Evolutionary conservation across 768 basidiomycete genomes (phyloP).

Genomic region (Pisolithus albus): DNA sequence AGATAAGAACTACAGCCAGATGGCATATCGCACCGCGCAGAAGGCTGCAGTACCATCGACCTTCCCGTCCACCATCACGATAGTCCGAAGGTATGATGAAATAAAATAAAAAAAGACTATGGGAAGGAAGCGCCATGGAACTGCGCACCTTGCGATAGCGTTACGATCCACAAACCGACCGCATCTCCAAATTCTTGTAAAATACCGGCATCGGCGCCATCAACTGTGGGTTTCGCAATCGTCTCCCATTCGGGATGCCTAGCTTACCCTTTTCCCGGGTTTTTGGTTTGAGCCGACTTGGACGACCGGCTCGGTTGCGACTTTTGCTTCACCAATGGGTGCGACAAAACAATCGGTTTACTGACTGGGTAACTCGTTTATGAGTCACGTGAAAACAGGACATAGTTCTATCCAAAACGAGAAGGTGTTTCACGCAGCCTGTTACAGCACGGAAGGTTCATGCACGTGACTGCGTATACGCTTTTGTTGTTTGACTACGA

Average conservation of each 20-base stretch:
- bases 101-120: slow-evolving; percentile 1
- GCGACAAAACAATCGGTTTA: slow-evolving; percentile 16
- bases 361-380: not conserved
- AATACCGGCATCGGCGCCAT: slow-evolving; percentile 40
- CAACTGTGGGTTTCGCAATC: slow-evolving; percentile 51
- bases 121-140: not conserved
- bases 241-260: slow-evolving; percentile 39
- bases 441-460: no score
- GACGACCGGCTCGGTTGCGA: slow-evolving; percentile 27
- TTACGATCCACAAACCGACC: slow-evolving; percentile 71
- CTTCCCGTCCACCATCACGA: no score
- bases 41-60: no score
- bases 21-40: no score
- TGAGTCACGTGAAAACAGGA: no score
- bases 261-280: slow-evolving; percentile 34
- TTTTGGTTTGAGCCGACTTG: slow-evolving; percentile 12
- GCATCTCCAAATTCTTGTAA: slow-evolving; percentile 58
- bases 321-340: slow-evolving; percentile 58
- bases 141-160: slow-evolving; percentile 67
- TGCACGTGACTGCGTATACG: no score
- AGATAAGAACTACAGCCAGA: no score
- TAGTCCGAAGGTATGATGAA: slow-evolving; percentile 39
- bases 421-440: no score
- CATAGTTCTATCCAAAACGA: no score
- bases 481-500: no score